Evolutionary conservation across 1,284 basidiomycete species (phyloP), one percentile per base, ranked within the genome.

Genomic region (Anthracocystis setariae): DNA sequence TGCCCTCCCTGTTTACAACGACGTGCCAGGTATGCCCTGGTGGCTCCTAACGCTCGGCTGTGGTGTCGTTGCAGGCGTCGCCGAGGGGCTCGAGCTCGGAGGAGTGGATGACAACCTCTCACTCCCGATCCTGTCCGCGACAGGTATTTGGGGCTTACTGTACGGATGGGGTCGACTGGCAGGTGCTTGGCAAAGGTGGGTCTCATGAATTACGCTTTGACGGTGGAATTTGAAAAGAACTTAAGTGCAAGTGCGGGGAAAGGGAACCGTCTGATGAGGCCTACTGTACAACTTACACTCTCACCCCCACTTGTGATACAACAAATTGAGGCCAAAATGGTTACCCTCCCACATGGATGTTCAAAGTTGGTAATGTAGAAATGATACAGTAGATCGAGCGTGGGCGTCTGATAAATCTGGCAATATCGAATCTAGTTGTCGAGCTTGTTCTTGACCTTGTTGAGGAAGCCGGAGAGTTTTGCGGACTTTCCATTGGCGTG

Each of bases 61-160:
- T 43, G 84, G 84, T 10, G 37, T 84, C 7, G 75, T 83, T 13
- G 84, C 83, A 0, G 84, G 76, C 2, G 51, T 84, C 5, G 83
- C 83, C 3, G 84, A 85, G 72, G 83, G 79, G 2, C 75, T 85
- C 42, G 94, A 97, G 83, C 86, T 98, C 12, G 93, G 92, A 25
- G 89, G 88, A 0, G 79, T 93, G 33, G 95, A 98, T 80, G 95
- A 98, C 83, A 98, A 98, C 83, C 84, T 98, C 38, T 94, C 92
- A 5, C 85, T 98, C 25, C 95, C 95, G 2, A 90, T 98, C 75
- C 88, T 97, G 44, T 90, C 92, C 18, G 94, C 93, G 0, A 89
- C 89, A 1, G 89, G 91, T 76, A 86, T 95, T 49, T 90, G 90
- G 86, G 75, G 50, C 61, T 8, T 73, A 39, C 59, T 81, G 3